Evolutionary conservation across 768 basidiomycete species (phyloP), one percentile per base, ranked within the genome.

Genomic region (Tulasnella sp.): DNA sequence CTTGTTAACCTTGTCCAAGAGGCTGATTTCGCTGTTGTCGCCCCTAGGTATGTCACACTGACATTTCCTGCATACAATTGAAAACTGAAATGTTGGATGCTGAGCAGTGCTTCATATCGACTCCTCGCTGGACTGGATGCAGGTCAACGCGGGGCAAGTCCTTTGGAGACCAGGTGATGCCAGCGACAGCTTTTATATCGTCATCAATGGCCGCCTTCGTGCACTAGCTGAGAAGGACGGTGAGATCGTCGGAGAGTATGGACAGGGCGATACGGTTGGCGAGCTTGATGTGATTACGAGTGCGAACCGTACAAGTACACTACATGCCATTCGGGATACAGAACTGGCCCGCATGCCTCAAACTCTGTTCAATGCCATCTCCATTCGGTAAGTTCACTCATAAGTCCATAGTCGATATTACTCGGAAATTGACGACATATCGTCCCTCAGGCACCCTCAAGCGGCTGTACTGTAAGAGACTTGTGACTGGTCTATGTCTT

Each of bases 271-370:
- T 67, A 88, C 89, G 2, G 92, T 98, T 50, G 96, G 96, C 24
- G 96, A 99, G 70, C 77, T 99, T 11, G 96, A 98, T 69, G 96
- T 96, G 53, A 98, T 99, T 66, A 96, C 93, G 7, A 87, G 85
- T 65, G 87, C 84, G 17, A 80, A 81, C 2, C 80, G 96, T 59
- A 80, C 85, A 56, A 93, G 83, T 49, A 98, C 92, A 0, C 83
- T 97, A 17, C 94, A 98, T 71, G 96, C 96, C 5, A 98, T 99
- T 63, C 90, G 96, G 65, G 96, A 99, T 68, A 92, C 92, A 0
- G 96, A 99, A 69, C 77, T 99, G 11, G 94, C 94, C 27, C 76
- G 94, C 27, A 96, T 99, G 87, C 96, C 96, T 0, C 84, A 88
- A 66, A 96, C 96, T 0, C 76, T 99, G 9, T 99, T 98, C 76